These are phyloP conservation scores for Trametes pubescens DNA, from an alignment of 1,284 basidiomycete genomes.

Conservation along the genomic window DNA sequence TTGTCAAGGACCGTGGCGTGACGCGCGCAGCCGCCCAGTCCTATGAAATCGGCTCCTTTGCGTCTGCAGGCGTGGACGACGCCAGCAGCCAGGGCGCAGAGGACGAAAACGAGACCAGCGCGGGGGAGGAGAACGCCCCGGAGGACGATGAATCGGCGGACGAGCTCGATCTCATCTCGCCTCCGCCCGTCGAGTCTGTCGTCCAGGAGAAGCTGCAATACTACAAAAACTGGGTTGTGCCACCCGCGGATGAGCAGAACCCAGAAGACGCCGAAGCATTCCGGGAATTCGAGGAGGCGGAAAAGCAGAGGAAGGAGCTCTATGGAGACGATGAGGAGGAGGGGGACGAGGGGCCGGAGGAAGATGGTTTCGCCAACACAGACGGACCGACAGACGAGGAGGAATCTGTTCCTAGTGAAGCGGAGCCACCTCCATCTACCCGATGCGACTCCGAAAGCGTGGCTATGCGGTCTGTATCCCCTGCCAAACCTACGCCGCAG, in stretches of 20 bases:
- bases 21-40: slow-evolving; percentile 52
- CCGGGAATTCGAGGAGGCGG: slow-evolving; percentile 70
- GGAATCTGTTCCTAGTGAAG: slow-evolving; percentile 32
- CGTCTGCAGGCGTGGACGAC: slow-evolving; percentile 33
- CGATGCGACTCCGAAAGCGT: slow-evolving; percentile 34
- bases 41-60: slow-evolving; percentile 58
- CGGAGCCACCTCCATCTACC: background rate
- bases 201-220: slow-evolving; percentile 17
- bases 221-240: slow-evolving; percentile 44
- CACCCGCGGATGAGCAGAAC: slow-evolving; percentile 53
- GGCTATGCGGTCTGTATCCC: background rate
- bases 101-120: slow-evolving; percentile 48
- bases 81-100: slow-evolving; percentile 41
- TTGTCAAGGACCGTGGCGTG: slow-evolving; percentile 74
- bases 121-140: slow-evolving; percentile 41
- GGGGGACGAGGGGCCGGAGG: slow-evolving; percentile 15
- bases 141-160: slow-evolving; percentile 34
- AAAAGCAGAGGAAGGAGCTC: slow-evolving; percentile 55
- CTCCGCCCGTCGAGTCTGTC: slow-evolving; percentile 8
- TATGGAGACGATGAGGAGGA: slow-evolving; percentile 54
- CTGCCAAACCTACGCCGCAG: slow-evolving; percentile 4
- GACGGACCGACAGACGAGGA: slow-evolving; percentile 54
- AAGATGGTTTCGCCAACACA: slow-evolving; percentile 61
- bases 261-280: slow-evolving; percentile 67
- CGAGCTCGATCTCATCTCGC: slow-evolving; percentile 26